A percentile compares a stretch with the other conserved stretches of the same genome.
Evolutionary conservation across 129 eudicot species (phyloP).

Genomic region (Chrysanthemum makinoi): DNA sequence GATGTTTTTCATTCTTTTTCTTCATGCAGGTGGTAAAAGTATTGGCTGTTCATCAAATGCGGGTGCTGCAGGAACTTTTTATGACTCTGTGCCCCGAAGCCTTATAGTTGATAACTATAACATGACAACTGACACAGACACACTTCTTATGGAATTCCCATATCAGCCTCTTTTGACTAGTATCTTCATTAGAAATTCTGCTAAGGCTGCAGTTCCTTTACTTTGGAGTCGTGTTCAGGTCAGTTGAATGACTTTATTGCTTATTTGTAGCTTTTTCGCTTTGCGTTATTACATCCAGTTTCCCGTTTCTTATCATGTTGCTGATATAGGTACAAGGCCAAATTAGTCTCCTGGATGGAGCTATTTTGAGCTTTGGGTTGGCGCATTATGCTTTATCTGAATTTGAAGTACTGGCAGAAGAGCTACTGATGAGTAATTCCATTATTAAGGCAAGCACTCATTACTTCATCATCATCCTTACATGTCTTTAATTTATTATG

Average conservation of each 20-base stretch:
- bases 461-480: slow-evolving; percentile 9
- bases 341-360: slow-evolving; percentile 74
- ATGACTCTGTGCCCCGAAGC: slow-evolving; percentile 91
- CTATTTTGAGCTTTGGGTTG: slow-evolving; percentile 88
- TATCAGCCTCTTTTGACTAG: slow-evolving; percentile 89
- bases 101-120: slow-evolving; percentile 75
- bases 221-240: slow-evolving; percentile 99
- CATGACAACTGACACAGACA: slow-evolving; percentile 74
- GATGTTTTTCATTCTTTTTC: neutral
- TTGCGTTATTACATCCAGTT: neutral
- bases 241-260: slow-evolving; percentile 14
- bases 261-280: slow-evolving; percentile 1
- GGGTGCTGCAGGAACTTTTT: slow-evolving; percentile 97
- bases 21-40: slow-evolving; percentile 81
- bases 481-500: neutral
- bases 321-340: slow-evolving; percentile 86
- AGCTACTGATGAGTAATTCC: slow-evolving; percentile 94
- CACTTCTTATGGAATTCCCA: slow-evolving; percentile 87
- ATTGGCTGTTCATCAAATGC: slow-evolving; percentile 83
- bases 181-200: slow-evolving; percentile 61
- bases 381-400: slow-evolving; percentile 91
- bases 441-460: slow-evolving; percentile 58
- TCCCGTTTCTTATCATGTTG: slow-evolving; percentile 13
- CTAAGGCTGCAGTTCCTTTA: slow-evolving; percentile 92
- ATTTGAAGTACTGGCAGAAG: slow-evolving; percentile 95